Evolutionary conservation across 1,139 yeast genomes (phyloP), one percentile per base, ranked within the genome.

Genomic region (Saccharomycopsis phalli): DNA sequence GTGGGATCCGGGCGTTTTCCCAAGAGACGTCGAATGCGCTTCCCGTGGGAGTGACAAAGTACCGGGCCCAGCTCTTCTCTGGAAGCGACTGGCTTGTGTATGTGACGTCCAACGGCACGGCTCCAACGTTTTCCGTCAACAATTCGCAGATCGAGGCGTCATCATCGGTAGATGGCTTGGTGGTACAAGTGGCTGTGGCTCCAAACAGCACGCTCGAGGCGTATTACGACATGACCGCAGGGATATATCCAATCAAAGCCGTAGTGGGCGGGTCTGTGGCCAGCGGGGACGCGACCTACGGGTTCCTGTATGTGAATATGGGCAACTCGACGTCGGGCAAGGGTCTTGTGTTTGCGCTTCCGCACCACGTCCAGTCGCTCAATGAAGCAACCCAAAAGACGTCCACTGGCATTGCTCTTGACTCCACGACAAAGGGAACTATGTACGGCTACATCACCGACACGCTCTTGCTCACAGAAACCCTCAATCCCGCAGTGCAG

Each of bases 311-410:
- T 58, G 48, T 59, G 4, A 69, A 77, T 17, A 53, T 54, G 30
- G 91, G 91, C 38, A 45, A 57, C 2, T 74, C 83, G 7, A 54
- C 63, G 5, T 60, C 71, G 16, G 76, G 76, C 3, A 57, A 58
- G 6, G 67, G 81, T 7, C 60, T 80, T 36, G 58, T 81, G 3
- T 82, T 74, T 57, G 82, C 84, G 6, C 66, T 80, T 41, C 87
- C 91, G 17, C 94, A 83, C 57, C 93, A 80, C 46, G 65, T 74
- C 37, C 63, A 61, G 27, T 68, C 82, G 1, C 62, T 81, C 47
- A 55, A 66, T 22, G 44, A 61, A 2, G 54, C 57, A 2, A 63
- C 68, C 41, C 41, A 60, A 4, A 49, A 55, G 2, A 52, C 61
- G 2, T 57, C 63, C 28, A 74, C 84, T 19, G 73, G 72, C 21